phyloP scores from a whole-genome alignment of 108 stramenopile genomes.

The Nitzschia sp. region DNA sequence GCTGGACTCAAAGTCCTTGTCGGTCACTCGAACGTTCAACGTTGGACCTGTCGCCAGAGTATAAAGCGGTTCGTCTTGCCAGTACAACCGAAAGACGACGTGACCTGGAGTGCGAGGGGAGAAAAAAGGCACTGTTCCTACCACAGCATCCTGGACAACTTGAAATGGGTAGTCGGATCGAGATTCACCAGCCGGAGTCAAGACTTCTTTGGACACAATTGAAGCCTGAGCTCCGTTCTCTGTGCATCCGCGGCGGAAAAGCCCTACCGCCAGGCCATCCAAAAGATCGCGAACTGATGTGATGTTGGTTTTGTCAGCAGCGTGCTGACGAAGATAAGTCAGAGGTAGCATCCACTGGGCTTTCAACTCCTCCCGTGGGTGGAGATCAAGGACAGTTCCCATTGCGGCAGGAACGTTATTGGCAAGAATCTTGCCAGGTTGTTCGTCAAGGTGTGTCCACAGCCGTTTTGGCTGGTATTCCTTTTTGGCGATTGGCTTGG shows the following conservation, averaged over 20 bases:
- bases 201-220: constrained; percentile 78
- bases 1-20: constrained; percentile 69
- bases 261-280: constrained; percentile 62
- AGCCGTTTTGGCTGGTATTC: constrained; percentile 55
- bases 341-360: constrained; percentile 84
- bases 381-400: constrained; percentile 46
- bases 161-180: constrained; percentile 65
- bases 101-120: constrained; percentile 86
- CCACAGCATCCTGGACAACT: constrained; percentile 47
- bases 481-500: constrained; percentile 28
- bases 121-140: constrained; percentile 85
- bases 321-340: constrained; percentile 58
- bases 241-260: constrained; percentile 81
- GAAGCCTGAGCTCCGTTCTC: constrained; percentile 75
- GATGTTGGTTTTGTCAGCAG: constrained; percentile 12
- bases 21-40: constrained; percentile 58
- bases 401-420: constrained; percentile 46
- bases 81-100: constrained; percentile 87
- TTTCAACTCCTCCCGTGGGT: constrained; percentile 70
- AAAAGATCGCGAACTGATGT: constrained; percentile 62
- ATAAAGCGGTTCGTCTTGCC: constrained; percentile 68
- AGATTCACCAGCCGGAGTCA: constrained; percentile 44
- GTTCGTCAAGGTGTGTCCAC: constrained; percentile 68
- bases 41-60: constrained; percentile 81
- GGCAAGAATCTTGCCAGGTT: constrained; percentile 76